Base-by-base conservation (phyloP, 495 filamentous ascomycete species). In the Penicillium steckii region DNA sequence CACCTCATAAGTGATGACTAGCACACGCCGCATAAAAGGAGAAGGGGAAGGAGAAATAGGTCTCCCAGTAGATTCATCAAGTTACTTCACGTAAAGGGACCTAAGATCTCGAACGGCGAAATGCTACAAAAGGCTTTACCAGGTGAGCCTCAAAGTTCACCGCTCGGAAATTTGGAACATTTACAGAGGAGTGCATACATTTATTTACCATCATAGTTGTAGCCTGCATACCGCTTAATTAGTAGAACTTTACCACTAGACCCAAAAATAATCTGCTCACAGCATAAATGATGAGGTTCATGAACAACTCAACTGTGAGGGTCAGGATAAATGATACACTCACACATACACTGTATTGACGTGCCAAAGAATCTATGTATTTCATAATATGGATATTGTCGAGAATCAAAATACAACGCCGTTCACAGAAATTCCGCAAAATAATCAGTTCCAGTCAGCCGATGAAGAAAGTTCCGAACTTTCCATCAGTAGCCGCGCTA, bases 291-390 rank as follows among this genome's bases (percentile, higher is more conserved):
- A n/a, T n/a, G n/a, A n/a, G n/a, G n/a, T n/a, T n/a, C n/a, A n/a
- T n/a, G n/a, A n/a, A n/a, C n/a, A n/a, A n/a, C 27, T 5, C 12
- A 5, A 29, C 6, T 5, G 27, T 6, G 12, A 12, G 27, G 27
- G 27, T 29, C 27, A 29, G 27, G 27, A n/a, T 29, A 29, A 29
- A 29, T 29, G 27, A 29, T 29, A 29, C 27, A 29, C 27, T 6
- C 27, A 29, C 27, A 29, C 27, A 29, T 12, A 29, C 27, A 29
- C 27, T n/a, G n/a, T 32, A 49, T 41, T 49, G 22, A 12, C 46
- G 17, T 49, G n/a, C 35, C 46, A 23, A 26, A 49, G 46, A 49
- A 49, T 49, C 10, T 41, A 49, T 49, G 46, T 33, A 49, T 41
- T 49, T 47, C 29, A 21, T 47, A 47, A 33, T 47, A 24, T 37